These are phyloP conservation scores for Colletotrichum endophyticum DNA, from an alignment of 2,329 filamentous ascomycete species.

Conservation along the genomic window DNA sequence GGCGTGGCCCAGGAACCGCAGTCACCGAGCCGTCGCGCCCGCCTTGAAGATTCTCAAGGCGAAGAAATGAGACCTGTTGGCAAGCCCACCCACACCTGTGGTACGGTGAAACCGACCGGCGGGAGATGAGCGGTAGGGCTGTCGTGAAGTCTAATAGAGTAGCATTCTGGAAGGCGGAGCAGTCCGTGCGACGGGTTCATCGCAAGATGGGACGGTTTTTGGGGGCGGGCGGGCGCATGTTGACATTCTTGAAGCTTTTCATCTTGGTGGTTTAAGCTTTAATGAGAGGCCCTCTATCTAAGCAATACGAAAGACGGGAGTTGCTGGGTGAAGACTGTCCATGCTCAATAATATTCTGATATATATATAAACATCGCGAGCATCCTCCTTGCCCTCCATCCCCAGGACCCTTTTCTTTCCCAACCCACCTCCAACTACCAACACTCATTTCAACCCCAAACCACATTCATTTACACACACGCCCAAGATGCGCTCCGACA, in stretches of 20 bases:
- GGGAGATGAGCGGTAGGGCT: not conserved
- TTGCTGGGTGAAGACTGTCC: not conserved
- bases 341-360: not conserved
- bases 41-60: rapidly evolving
- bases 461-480: not conserved
- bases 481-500: not conserved
- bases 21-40: not conserved
- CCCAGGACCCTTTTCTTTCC: not conserved
- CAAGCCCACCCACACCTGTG: not conserved
- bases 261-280: not conserved
- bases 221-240: not conserved
- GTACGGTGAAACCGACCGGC: not conserved
- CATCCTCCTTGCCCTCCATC: not conserved
- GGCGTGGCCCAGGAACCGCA: not conserved
- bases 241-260: not conserved
- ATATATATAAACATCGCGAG: not conserved
- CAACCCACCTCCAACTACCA: not conserved
- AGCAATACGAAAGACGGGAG: not conserved
- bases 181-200: not conserved
- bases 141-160: not conserved
- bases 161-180: not conserved
- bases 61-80: not conserved
- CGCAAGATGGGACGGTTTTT: not conserved
- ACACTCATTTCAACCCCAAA: not conserved
- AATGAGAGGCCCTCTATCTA: not conserved